phyloP scores from a whole-genome alignment of 1,284 basidiomycete genomes.

The Leccinum subrobustum region DNA sequence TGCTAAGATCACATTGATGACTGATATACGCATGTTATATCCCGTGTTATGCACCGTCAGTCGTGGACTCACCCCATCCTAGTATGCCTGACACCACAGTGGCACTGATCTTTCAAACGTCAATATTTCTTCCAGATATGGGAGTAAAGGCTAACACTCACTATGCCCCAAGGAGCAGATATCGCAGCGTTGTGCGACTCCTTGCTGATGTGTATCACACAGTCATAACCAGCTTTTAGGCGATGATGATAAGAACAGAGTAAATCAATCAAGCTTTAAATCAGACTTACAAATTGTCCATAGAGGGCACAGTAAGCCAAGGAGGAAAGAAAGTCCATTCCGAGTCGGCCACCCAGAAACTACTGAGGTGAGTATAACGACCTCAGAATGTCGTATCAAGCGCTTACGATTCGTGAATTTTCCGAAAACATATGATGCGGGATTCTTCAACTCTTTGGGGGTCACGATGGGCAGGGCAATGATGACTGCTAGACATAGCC shows the following conservation, averaged over 20 bases:
- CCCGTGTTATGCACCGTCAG: not conserved
- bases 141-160: conserved; percentile 5
- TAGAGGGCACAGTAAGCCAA: conserved; percentile 49
- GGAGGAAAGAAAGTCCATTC: conserved; percentile 46
- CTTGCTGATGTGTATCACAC: conserved; percentile 47
- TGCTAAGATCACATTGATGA: not conserved
- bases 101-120: conserved; percentile 18
- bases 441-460: conserved; percentile 42
- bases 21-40: not conserved
- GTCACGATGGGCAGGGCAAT: conserved; percentile 49
- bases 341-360: conserved; percentile 46
- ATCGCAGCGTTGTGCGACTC: conserved; percentile 45
- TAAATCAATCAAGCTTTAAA: not conserved
- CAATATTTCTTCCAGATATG: not conserved
- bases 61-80: conserved; percentile 23
- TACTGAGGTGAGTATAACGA: conserved; percentile 13
- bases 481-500: conserved; percentile 43
- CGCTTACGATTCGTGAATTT: conserved; percentile 37
- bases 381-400: not conserved
- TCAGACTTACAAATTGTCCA: conserved; percentile 40
- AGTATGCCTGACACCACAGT: conserved; percentile 16
- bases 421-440: conserved; percentile 41
- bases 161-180: conserved; percentile 41
- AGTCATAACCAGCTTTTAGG: conserved; percentile 40
- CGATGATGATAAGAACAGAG: not conserved